phyloP scores from a whole-genome alignment of 805 yeast species.

The Candida pseudofarinosa region DNA sequence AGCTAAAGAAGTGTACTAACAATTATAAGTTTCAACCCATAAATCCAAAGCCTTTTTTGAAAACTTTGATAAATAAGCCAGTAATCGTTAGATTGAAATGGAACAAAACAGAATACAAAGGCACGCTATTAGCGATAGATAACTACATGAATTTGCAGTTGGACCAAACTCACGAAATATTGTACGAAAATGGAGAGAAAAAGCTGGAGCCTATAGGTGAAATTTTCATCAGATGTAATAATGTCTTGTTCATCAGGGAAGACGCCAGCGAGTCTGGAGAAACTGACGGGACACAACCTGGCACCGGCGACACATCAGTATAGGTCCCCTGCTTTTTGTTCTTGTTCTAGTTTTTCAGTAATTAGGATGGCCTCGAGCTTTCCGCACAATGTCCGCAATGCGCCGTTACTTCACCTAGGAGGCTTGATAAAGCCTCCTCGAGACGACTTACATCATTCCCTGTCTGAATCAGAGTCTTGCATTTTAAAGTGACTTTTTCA shows the following conservation, averaged over 20 bases:
- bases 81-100: constrained; percentile 84
- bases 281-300: no score
- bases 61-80: constrained; percentile 63
- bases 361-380: no score
- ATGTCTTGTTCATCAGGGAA: constrained; percentile 72
- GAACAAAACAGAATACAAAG: constrained; percentile 84
- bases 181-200: constrained; percentile 40
- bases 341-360: no score
- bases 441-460: no score
- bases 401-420: no score
- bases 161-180: constrained; percentile 48
- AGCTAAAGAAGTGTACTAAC: constrained; percentile 8
- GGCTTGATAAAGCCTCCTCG: no score
- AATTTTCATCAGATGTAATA: constrained; percentile 84
- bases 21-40: constrained; percentile 49
- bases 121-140: constrained; percentile 74
- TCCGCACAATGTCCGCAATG: no score
- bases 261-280: constrained; percentile 7
- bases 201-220: constrained; percentile 53
- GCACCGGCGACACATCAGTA: no score
- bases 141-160: constrained; percentile 88
- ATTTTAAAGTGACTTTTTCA: no score
- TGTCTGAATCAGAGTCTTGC: no score
- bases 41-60: constrained; percentile 88
- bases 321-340: no score